phyloP scores from a whole-genome alignment of 2,329 filamentous ascomycete species.

The Gliomastix tumulicola region DNA sequence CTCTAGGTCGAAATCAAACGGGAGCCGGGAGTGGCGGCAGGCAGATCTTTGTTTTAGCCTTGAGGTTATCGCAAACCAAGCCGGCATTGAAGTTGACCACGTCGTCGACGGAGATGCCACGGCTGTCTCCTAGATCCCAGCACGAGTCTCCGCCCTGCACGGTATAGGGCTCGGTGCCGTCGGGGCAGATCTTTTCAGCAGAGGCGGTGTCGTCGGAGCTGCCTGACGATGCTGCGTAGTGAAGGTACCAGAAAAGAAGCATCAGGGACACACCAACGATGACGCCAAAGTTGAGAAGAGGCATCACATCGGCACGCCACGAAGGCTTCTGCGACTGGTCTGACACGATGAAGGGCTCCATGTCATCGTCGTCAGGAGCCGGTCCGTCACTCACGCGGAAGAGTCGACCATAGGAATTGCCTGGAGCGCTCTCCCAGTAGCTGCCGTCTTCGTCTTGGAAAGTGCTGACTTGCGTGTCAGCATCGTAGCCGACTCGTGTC shows the following conservation, averaged over 20 bases:
- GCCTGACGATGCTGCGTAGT: constrained; percentile 17
- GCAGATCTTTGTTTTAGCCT: constrained; percentile 35
- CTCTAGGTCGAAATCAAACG: background rate
- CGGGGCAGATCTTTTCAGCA: constrained; percentile 14
- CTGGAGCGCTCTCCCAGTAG: constrained; percentile 42
- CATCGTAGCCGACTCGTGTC: constrained; percentile 47
- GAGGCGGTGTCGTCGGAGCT: background rate
- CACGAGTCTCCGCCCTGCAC: constrained; percentile 43
- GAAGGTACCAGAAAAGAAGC: constrained; percentile 40
- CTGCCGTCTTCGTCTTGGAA: constrained; percentile 41
- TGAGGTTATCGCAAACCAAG: constrained; percentile 39
- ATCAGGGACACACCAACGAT: constrained; percentile 44
- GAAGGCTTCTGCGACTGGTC: constrained; percentile 16
- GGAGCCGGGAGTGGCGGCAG: constrained; percentile 22
- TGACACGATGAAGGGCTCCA: constrained; percentile 20
- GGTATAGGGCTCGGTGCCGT: constrained; percentile 24
- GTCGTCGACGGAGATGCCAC: constrained; percentile 34
- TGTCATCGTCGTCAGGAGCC: constrained; percentile 13
- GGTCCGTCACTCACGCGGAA: constrained; percentile 24
- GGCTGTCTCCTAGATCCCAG: constrained; percentile 39
- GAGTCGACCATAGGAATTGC: constrained; percentile 40
- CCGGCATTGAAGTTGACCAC: constrained; percentile 35
- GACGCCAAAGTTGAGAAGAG: constrained; percentile 52
- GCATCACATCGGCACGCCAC: constrained; percentile 44
- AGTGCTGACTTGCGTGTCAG: constrained; percentile 45